Evolutionary conservation across 257 asterid species (phyloP).

Genomic region (Lycium barbarum): DNA sequence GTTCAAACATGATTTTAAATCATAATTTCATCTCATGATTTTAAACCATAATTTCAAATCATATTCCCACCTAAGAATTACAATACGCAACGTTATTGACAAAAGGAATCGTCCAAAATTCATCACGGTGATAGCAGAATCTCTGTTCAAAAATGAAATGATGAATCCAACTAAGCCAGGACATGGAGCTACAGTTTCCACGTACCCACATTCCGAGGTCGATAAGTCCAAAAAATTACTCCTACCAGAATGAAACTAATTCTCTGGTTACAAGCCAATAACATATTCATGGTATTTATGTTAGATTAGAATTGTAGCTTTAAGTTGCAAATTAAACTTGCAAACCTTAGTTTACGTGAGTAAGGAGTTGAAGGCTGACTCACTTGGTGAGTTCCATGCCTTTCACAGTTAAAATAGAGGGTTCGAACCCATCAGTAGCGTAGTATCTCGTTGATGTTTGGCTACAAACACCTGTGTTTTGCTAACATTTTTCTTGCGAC

Average conservation of each 20-base stretch:
- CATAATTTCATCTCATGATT: no score
- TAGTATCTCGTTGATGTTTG: no score
- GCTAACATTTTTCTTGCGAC: no score
- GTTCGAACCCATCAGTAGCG: no score
- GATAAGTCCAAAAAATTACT: neutral
- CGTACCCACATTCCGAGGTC: neutral
- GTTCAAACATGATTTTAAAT: no score
- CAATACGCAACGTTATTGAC: constrained; percentile 21
- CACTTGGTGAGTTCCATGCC: no score
- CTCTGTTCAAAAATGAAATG: neutral
- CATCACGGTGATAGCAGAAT: neutral
- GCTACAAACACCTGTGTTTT: no score
- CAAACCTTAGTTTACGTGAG: neutral
- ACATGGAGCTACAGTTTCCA: constrained; percentile 10
- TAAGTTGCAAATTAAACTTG: neutral
- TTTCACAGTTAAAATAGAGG: no score
- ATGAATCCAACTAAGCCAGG: neutral
- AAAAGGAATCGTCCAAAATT: constrained; percentile 2
- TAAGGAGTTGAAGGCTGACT: no score
- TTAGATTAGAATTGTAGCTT: neutral
- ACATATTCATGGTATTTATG: neutral
- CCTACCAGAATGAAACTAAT: neutral
- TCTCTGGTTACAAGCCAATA: neutral
- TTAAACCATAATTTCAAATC: no score
- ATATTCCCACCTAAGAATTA: neutral